Conservation (phyloP, 192 early-diverging fungal genomes). For the Entomortierella parvispora region DNA sequence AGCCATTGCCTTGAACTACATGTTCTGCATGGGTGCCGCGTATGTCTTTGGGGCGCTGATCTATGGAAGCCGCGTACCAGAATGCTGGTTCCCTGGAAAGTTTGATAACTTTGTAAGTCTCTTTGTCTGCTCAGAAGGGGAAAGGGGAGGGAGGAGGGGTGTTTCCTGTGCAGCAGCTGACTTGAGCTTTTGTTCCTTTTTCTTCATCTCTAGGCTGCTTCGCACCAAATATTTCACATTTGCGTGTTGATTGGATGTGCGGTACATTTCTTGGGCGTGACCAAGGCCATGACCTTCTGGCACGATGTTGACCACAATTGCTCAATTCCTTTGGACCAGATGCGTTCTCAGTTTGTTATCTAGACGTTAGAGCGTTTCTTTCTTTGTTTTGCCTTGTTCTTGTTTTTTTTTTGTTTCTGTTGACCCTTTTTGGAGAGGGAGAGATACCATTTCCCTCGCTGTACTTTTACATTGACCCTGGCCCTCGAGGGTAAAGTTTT, state of each 20-base stretch:
- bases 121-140: background rate
- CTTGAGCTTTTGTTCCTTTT: background rate
- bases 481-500: too few relatives aligned
- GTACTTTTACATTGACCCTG: too few relatives aligned
- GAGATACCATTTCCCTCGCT: too few relatives aligned
- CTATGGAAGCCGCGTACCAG: slow-evolving; percentile 89
- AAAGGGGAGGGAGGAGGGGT: too few relatives aligned
- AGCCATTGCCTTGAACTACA: slow-evolving; percentile 70
- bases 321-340: slow-evolving; percentile 16
- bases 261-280: slow-evolving; percentile 78
- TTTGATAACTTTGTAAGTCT: slow-evolving; percentile 83
- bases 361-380: background rate
- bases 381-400: background rate
- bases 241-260: slow-evolving; percentile 81
- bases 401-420: background rate
- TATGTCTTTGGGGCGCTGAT: slow-evolving; percentile 90
- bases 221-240: slow-evolving; percentile 93
- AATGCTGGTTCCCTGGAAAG: slow-evolving; percentile 85
- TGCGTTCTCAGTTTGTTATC: slow-evolving; percentile 23
- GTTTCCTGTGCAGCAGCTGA: too few relatives aligned
- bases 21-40: slow-evolving; percentile 78
- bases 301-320: slow-evolving; percentile 43
- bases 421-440: too few relatives aligned
- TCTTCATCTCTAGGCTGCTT: slow-evolving; percentile 59
- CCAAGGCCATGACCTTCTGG: slow-evolving; percentile 65